Conservation (phyloP, 371 early-diverging fungal genomes). For the Rhizopus delemar region DNA sequence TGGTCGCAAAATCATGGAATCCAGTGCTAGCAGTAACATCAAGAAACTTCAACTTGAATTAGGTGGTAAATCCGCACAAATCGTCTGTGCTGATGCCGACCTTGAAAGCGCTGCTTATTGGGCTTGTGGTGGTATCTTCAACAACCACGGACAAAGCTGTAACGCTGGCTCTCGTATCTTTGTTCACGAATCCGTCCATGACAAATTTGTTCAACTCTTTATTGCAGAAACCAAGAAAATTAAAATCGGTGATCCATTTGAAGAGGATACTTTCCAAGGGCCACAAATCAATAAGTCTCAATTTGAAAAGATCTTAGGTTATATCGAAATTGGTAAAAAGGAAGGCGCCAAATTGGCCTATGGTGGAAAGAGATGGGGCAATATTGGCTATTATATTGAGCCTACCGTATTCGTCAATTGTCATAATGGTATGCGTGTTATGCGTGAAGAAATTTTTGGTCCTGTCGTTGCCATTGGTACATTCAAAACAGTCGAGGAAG, state of each 20-base stretch:
- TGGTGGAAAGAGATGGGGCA: slow-evolving; percentile 71
- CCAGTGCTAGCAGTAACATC: slow-evolving; percentile 63
- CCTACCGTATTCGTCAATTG: slow-evolving; percentile 82
- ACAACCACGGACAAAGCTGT: slow-evolving; percentile 88
- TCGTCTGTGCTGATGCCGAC: slow-evolving; percentile 86
- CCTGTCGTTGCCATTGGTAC: slow-evolving; percentile 82
- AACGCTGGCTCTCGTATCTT: slow-evolving; percentile 85
- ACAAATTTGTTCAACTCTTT: slow-evolving; percentile 67
- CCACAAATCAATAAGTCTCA: slow-evolving; percentile 77
- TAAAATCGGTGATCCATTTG: slow-evolving; percentile 63
- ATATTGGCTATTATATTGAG: slow-evolving; percentile 75
- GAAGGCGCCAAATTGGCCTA: slow-evolving; percentile 61
- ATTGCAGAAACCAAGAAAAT: slow-evolving; percentile 62
- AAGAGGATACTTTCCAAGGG: slow-evolving; percentile 64
- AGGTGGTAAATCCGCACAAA: slow-evolving; percentile 89
- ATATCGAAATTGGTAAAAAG: slow-evolving; percentile 59
- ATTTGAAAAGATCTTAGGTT: slow-evolving; percentile 70
- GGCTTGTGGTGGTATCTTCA: slow-evolving; percentile 71
- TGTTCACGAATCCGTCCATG: slow-evolving; percentile 78
- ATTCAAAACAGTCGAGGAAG: slow-evolving; percentile 78
- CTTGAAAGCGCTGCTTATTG: slow-evolving; percentile 73
- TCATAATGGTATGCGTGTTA: slow-evolving; percentile 63
- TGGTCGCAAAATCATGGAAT: slow-evolving; percentile 57
- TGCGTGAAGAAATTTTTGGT: slow-evolving; percentile 90
- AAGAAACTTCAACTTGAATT: slow-evolving; percentile 84